Percentiles rank a stretch among this genome's conserved stretches.
Evolutionary conservation across 2,329 filamentous ascomycete species (phyloP).

Genomic region (Cyclaneusma minus): DNA sequence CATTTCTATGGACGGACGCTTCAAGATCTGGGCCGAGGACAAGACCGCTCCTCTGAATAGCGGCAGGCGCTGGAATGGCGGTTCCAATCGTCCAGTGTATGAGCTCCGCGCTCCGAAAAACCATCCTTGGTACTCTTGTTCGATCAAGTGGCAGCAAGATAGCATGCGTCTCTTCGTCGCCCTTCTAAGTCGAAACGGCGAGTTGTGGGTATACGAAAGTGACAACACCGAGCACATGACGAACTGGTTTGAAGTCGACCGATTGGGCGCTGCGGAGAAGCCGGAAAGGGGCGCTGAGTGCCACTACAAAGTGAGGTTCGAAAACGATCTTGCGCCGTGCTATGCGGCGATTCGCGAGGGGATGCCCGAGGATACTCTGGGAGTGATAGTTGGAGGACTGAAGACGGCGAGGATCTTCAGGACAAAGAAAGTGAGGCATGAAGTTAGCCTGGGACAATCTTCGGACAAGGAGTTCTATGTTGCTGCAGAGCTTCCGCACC

Average conservation of each 20-base stretch:
- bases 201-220: constrained; percentile 69
- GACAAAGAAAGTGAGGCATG: constrained; percentile 40
- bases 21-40: constrained; percentile 89
- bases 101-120: constrained; percentile 13
- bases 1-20: constrained; percentile 76
- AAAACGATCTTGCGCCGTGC: constrained; percentile 73
- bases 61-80: constrained; percentile 66
- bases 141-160: constrained; percentile 70
- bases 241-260: constrained; percentile 61
- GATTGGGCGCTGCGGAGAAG: constrained; percentile 55
- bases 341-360: constrained; percentile 65
- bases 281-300: constrained; percentile 73
- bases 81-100: constrained; percentile 44
- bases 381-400: constrained; percentile 76
- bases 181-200: constrained; percentile 68
- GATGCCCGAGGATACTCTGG: constrained; percentile 64
- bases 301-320: constrained; percentile 73
- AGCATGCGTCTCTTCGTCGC: constrained; percentile 72
- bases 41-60: constrained; percentile 57
- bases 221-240: constrained; percentile 68
- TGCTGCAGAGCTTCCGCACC: constrained; percentile 61
- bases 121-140: constrained; percentile 56
- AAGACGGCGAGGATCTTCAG: constrained; percentile 71
- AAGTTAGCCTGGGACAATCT: constrained; percentile 35
- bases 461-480: constrained; percentile 68